Evolutionary conservation across 1,284 basidiomycete genomes (phyloP), one percentile per base, ranked within the genome.

Genomic region (Dichomitus squalens): DNA sequence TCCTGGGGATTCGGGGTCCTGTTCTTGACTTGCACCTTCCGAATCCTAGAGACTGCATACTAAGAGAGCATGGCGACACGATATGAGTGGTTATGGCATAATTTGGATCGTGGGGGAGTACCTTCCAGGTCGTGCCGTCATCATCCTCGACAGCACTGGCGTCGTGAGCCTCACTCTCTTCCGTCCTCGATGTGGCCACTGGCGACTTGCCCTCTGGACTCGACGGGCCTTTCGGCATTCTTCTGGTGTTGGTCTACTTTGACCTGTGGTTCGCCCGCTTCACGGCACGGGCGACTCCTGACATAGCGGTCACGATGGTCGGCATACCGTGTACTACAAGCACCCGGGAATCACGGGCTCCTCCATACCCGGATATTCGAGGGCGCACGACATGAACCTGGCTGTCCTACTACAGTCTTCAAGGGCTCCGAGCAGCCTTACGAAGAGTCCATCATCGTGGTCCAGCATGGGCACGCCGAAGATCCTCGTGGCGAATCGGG

Each of bases 1-100:
- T 78, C 71, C 7, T 70, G 56, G 9, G 67, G 62, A 39, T 76
- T 74, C 23, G 77, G 75, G 2, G 63, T 65, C 25, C 65, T 70
- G 39, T 73, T 66, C 1, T 73, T 49, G n/a, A 55, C 55, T 51
- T 76, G 74, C 39, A 74, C 71, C 21, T 68, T 68, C 43, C 66
- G 65, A 1, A 77, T 55, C 23, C 68, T 65, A 9, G 68, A 65
- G 6, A 78, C 44, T 38, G 74, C 69, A 29, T 66, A 57, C 76
- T 77, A 50, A 20, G 11, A 20, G 31, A 7, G 25, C 12, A 11
- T 12, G 18, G 20, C 20, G 7, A 20, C 12, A 33, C 7, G 9
- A 18, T 11, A 43, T 21, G 38, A 40, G 35, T 29, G 6, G 31
- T 27, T n/a, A 16, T 25, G 27, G 2, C n/a, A n/a, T 25, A 43